A percentile compares a stretch with the other conserved stretches of the same genome.
Conservation (phyloP, 371 early-diverging fungal genomes). For the Circinella umbellata region DNA sequence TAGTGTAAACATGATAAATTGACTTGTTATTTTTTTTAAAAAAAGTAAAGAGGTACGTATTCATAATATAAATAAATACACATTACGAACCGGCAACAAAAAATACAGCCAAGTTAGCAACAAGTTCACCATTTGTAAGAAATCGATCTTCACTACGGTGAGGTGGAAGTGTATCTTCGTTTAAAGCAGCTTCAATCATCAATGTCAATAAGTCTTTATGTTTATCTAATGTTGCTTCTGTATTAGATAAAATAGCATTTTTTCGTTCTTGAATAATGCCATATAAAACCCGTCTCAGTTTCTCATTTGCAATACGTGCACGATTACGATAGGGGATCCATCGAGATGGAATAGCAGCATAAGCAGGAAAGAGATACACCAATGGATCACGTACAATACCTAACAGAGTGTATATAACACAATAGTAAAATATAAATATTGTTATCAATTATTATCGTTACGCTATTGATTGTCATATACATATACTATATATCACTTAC, state of each 20-base stretch:
- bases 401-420: background rate
- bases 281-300: conserved; percentile 18
- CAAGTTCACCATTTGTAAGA: conserved; percentile 20
- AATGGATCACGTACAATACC: conserved; percentile 15
- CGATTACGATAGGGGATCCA: conserved; percentile 26
- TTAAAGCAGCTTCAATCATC: conserved; percentile 27
- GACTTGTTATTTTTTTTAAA: no score
- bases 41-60: background rate
- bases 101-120: conserved; percentile 32
- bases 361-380: conserved; percentile 28
- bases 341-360: conserved; percentile 26
- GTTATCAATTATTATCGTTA: no score
- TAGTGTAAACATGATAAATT: no score
- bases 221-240: background rate
- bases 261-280: conserved; percentile 24
- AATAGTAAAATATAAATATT: no score
- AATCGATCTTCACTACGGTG: background rate
- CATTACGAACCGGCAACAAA: conserved; percentile 35
- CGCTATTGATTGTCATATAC: no score
- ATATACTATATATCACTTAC: conserved; percentile 12
- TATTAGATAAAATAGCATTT: conserved; percentile 10
- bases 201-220: conserved; percentile 31
- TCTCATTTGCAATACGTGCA: conserved; percentile 9
- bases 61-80: background rate
- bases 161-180: background rate